These are phyloP conservation scores for Cryptococcus sp. DNA, from an alignment of 1,284 basidiomycete species.

Conservation along the genomic window DNA sequence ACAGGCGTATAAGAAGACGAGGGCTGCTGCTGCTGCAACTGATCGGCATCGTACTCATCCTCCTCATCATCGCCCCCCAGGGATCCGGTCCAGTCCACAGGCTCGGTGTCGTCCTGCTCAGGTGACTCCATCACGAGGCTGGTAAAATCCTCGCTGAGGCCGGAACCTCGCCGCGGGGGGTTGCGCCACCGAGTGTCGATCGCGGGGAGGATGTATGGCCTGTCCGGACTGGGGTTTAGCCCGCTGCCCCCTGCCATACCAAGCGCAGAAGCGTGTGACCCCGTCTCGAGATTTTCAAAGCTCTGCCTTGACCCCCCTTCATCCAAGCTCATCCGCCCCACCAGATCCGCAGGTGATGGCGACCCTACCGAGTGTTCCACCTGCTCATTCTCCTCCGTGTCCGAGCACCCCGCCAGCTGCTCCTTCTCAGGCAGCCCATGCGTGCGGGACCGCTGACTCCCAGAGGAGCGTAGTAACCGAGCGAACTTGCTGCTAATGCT, in stretches of 20 bases:
- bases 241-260: background rate
- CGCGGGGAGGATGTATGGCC: background rate
- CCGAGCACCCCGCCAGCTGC: conserved; percentile 7
- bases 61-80: conserved; percentile 33
- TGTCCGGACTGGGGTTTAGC: conserved; percentile 12
- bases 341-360: conserved; percentile 22
- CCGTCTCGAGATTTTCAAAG: conserved; percentile 31
- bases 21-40: background rate
- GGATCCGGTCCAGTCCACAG: conserved; percentile 40
- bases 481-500: conserved; percentile 32
- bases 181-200: conserved; percentile 13
- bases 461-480: conserved; percentile 27
- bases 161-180: conserved; percentile 25
- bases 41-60: conserved; percentile 12
- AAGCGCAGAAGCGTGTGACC: conserved; percentile 14
- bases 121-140: conserved; percentile 15
- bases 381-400: conserved; percentile 15
- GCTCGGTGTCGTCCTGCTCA: conserved; percentile 23
- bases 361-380: conserved; percentile 16
- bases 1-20: conserved; percentile 4
- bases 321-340: conserved; percentile 31
- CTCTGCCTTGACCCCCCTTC: conserved; percentile 19
- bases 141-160: conserved; percentile 26
- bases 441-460: conserved; percentile 23
- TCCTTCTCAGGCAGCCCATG: conserved; percentile 3